Base-by-base conservation (phyloP, 495 filamentous ascomycete species). In the Aspergillus incahuasiensis region DNA sequence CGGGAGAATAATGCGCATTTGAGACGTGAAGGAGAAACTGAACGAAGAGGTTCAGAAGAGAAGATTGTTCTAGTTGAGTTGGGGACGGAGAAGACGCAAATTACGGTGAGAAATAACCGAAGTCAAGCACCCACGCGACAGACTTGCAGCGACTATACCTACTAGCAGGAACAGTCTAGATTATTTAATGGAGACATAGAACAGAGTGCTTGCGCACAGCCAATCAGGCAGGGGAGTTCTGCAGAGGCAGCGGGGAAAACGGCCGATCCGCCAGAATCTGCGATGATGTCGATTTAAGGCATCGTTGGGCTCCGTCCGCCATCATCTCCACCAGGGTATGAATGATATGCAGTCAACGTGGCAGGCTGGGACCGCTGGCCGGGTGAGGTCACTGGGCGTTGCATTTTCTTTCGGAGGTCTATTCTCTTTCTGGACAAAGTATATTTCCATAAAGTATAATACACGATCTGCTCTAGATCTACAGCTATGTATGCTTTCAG, bases 181-280 rank as follows among this genome's bases (percentile, higher is more conserved):
- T 52, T 45, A 58, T 52, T 45, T 55, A 48, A 42, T 55, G 55
- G 48, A 57, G 42, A 40, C 56, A 48, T 58, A 56, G 56, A 57
- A 54, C 9, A 53, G 48, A 62, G 21, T 22, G 32, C 43, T 21
- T 8, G 18, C 28, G 39, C 20, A 5, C 25, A 52, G 43, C 54
- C 54, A 57, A 60, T 60, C 25, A 44, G 32, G 32, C 12, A 39
- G 28, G 38, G 5, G 15, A 40, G 9, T 40, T 16, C n/a, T 40
- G 38, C 38, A 16, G 56, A 50, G 53, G 56, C 48, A 59, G 56
- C 56, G 56, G 60, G 56, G 60, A 30, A 56, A 63, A 50, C 47
- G 53, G 56, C 56, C 48, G 60, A 61, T 53, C 41, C 46, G 34
- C 21, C 46, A 50, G 28, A 38, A 34, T 48, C 45, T 35, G 24